Evolutionary conservation across 2,329 filamentous ascomycete genomes (phyloP).

Genomic region (Monosporascus sp.): DNA sequence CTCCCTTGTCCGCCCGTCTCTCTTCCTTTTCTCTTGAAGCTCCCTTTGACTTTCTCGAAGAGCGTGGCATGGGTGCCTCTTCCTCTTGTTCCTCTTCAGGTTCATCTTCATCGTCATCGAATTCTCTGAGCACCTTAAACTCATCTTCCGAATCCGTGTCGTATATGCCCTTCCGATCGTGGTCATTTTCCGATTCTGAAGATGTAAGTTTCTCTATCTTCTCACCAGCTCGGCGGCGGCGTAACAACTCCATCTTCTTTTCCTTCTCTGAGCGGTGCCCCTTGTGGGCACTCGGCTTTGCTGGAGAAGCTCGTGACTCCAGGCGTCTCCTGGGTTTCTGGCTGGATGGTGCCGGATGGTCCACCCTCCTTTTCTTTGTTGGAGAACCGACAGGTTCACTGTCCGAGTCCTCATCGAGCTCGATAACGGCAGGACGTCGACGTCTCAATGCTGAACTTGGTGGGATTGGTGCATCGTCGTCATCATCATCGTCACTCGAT

Average conservation of each 20-base stretch:
- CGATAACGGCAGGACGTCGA: slow-evolving; percentile 10
- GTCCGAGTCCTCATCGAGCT: slow-evolving; percentile 18
- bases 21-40: slow-evolving; percentile 3
- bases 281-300: slow-evolving; percentile 12
- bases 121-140: slow-evolving; percentile 25
- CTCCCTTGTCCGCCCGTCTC: slow-evolving; percentile 10
- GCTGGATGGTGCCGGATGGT: slow-evolving; percentile 3
- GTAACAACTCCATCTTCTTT: slow-evolving; percentile 35
- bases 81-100: slow-evolving; percentile 18
- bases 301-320: slow-evolving; percentile 12
- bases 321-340: slow-evolving; percentile 1
- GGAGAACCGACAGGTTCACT: slow-evolving; percentile 19
- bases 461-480: slow-evolving; percentile 9
- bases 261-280: slow-evolving; percentile 32
- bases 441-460: slow-evolving; percentile 7
- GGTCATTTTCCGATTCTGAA: slow-evolving; percentile 41
- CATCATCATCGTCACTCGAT: slow-evolving; percentile 4
- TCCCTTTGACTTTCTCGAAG: slow-evolving; percentile 5
- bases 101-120: slow-evolving; percentile 27
- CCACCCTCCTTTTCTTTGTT: slow-evolving; percentile 22
- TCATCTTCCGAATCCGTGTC: slow-evolving; percentile 27
- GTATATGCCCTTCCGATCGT: slow-evolving; percentile 36
- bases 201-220: slow-evolving; percentile 31
- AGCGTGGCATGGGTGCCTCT: slow-evolving; percentile 25
- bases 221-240: slow-evolving; percentile 33